phyloP scores from a whole-genome alignment of 2,329 filamentous ascomycete genomes.

The Ceratocystis colombiana region DNA sequence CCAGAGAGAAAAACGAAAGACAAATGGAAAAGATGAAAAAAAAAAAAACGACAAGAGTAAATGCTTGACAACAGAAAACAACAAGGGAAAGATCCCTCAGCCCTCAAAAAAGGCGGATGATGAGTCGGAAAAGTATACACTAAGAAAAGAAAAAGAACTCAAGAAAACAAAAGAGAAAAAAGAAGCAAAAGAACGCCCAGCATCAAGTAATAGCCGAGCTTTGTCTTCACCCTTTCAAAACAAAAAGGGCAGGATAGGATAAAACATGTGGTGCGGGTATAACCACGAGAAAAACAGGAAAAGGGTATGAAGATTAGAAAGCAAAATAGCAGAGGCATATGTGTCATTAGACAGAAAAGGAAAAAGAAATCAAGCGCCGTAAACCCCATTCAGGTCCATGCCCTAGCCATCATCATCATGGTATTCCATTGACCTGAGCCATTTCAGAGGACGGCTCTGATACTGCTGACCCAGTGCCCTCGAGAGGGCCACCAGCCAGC shows the following conservation, averaged over 20 bases:
- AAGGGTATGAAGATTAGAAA: conserved; percentile 15
- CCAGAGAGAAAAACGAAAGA: conserved; percentile 2
- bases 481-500: neutral
- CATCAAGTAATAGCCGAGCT: neutral
- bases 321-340: neutral
- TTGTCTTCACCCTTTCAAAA: neutral
- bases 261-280: conserved; percentile 3
- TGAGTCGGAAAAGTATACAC: conserved; percentile 17
- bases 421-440: conserved; percentile 4
- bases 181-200: neutral
- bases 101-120: conserved; percentile 22
- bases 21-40: neutral
- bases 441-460: conserved; percentile 13
- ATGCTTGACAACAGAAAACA: conserved; percentile 17
- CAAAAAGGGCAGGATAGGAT: neutral
- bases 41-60: neutral
- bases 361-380: neutral
- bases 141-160: conserved; percentile 28
- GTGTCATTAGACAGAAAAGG: conserved; percentile 1
- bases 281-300: conserved; percentile 4
- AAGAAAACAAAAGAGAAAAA: conserved; percentile 22
- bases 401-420: neutral
- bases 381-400: neutral
- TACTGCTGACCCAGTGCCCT: neutral
- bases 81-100: conserved; percentile 10